Percentiles rank a stretch among this genome's conserved stretches.
phyloP scores from a whole-genome alignment of 2,329 filamentous ascomycete species.

The Sphaerulina populicola region DNA sequence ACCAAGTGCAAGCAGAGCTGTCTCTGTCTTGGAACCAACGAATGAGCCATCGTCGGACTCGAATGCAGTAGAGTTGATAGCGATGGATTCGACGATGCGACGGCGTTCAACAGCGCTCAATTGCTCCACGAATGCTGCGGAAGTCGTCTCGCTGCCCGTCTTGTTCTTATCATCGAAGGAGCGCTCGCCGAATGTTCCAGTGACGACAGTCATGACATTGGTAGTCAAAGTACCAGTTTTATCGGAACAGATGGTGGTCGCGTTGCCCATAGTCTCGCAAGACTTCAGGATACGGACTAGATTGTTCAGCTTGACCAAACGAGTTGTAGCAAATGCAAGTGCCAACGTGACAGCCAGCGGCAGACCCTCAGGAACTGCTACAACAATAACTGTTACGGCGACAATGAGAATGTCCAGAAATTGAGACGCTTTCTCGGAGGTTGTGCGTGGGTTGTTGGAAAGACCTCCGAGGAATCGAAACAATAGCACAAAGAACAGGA shows the following conservation, averaged over 20 bases:
- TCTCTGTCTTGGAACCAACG: conserved; percentile 70
- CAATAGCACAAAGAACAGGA: conserved; percentile 76
- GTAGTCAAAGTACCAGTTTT: conserved; percentile 69
- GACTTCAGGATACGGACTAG: conserved; percentile 58
- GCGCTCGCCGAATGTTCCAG: conserved; percentile 56
- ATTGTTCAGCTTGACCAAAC: conserved; percentile 62
- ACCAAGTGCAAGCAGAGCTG: conserved; percentile 62
- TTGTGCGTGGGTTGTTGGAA: conserved; percentile 43
- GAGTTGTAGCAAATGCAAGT: conserved; percentile 57
- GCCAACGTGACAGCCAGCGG: conserved; percentile 61
- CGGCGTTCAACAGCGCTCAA: conserved; percentile 47
- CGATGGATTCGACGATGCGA: conserved; percentile 54
- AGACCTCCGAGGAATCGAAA: conserved; percentile 73
- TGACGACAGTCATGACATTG: conserved; percentile 68
- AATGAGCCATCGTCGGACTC: conserved; percentile 60
- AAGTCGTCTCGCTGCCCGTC: conserved; percentile 42
- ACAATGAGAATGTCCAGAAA: conserved; percentile 57
- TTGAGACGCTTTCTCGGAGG: conserved; percentile 67
- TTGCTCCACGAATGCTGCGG: conserved; percentile 47
- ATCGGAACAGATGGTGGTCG: conserved; percentile 69
- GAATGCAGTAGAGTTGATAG: conserved; percentile 62
- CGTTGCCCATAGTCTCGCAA: conserved; percentile 65
- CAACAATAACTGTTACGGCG: conserved; percentile 58
- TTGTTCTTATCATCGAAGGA: conserved; percentile 31
- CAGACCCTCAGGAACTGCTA: conserved; percentile 58